Evolutionary conservation across 2,329 filamentous ascomycete genomes (phyloP), one percentile per base, ranked within the genome.

Genomic region (Venturiaceae sp.): DNA sequence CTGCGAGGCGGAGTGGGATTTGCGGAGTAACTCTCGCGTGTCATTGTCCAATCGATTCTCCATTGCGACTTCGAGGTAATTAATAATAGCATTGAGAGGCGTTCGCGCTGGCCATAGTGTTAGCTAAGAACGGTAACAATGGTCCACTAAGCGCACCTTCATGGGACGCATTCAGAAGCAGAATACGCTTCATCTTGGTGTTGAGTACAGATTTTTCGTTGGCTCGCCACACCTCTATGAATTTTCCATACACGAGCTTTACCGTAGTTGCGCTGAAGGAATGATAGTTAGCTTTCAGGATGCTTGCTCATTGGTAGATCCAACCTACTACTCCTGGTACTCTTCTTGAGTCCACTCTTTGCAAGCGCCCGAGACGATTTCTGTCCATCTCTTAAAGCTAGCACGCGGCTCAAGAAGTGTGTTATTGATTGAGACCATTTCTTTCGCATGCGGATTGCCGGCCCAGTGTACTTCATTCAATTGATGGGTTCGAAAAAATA

Each of bases 201-300:
- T 78, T 92, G 65, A 95, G 86, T 60, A 95, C 69, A 0, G 88
- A 88, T 1, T 85, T 86, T 69, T 96, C 90, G 63, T 95, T 95
- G 67, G 95, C 88, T 58, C 90, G 80, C 91, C 91, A 95, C 1
- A 95, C 90, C 66, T 95, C 88, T 64, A 95, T 95, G 68, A 96
- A 95, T 69, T 83, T 86, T 68, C 88, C 89, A 62, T 96, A 96
- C 1, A 96, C 89, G 8, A 95, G 75, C 66, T 90, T 95, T 2
- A 96, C 76, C 0, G 95, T 88, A 0, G 90, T 89, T 0, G 91
- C 90, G 0, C 90, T 95, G 71, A 95, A 91, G 3, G 94, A 36
- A 8, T n/a, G n/a, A n/a, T n/a, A n/a, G n/a, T n/a, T n/a, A n/a
- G n/a, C n/a, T 53, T 30, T 11, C 16, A 34, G 5, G 21, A 53